Base-by-base conservation (phyloP, 345 rosid species). In the Salix koriyanagi region DNA sequence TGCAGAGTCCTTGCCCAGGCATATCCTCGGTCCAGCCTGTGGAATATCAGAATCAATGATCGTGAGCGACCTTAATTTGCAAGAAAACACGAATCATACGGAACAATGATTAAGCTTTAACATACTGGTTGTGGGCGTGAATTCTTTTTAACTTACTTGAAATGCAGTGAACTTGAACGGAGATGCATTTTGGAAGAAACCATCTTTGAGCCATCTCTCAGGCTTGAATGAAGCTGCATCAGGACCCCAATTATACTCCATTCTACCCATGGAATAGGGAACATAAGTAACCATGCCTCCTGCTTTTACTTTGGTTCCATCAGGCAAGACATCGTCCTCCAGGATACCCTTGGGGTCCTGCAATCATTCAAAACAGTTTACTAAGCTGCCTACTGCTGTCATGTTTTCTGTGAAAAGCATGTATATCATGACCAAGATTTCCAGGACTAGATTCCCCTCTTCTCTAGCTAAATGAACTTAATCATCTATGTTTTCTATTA, bases 251-350 rank as follows among this genome's bases (percentile, higher is more conserved):
- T 95, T 93, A 66, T 91, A 90, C 75, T 86, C 91, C 99, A 95
- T 90, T 25, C 99, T 89, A 8, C 97, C 99, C 99, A 95, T 95
- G 46, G 97, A 95, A 76, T 91, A 95, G n/a, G 98, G 98, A 37
- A 90, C 97, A 79, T 93, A 93, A 69, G 98, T 95, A n/a, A 93
- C 96, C 98, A 91, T 90, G 50, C 96, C 99, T 86, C 99, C 97
- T 67, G 99, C 97, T 84, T 88, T 93, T 54, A 95, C 94, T 81
- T 82, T 87, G 64, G 98, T 95, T 50, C 99, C 97, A 83, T 90
- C 96, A 0, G 99, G 99, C 81, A 95, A 83, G 34, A 88, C 77
- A 85, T 95, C 98, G 74, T 90, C 96, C 74, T 91, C 86, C 79
- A 89, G 69, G 32, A 94, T 85, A 26, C 99, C 98, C 78, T 93